phyloP scores from a whole-genome alignment of 495 filamentous ascomycete genomes.

The Monascus purpureus region DNA sequence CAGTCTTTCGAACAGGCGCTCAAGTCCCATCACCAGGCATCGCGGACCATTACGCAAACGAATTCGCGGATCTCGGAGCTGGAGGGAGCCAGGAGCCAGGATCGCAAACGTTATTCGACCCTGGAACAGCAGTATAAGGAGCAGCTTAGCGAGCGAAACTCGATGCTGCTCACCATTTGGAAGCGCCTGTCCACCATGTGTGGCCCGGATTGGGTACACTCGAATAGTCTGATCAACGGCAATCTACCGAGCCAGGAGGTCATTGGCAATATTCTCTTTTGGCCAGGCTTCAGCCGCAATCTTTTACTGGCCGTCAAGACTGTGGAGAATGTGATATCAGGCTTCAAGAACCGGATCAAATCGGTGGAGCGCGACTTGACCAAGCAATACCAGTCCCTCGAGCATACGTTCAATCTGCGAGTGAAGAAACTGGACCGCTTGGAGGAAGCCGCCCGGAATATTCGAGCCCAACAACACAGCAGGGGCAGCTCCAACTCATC shows the following conservation, averaged over 20 bases:
- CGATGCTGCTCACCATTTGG: conserved; percentile 74
- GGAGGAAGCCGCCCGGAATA: conserved; percentile 52
- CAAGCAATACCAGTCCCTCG: conserved; percentile 79
- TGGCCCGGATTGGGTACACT: conserved; percentile 81
- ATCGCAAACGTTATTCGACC: conserved; percentile 55
- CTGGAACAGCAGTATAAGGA: conserved; percentile 73
- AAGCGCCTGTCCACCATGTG: conserved; percentile 74
- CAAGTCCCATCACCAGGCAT: conserved; percentile 71
- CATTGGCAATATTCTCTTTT: conserved; percentile 54
- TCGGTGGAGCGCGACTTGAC: conserved; percentile 75
- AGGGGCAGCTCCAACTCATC: conserved; percentile 32
- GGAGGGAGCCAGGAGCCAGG: conserved; percentile 55
- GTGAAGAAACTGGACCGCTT: conserved; percentile 79
- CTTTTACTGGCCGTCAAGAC: conserved; percentile 75
- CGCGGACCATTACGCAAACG: conserved; percentile 66
- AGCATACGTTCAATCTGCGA: conserved; percentile 63
- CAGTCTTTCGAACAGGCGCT: conserved; percentile 76
- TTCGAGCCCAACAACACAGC: conserved; percentile 22
- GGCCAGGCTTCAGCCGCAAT: conserved; percentile 80
- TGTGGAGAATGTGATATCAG: conserved; percentile 66
- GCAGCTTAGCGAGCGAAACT: conserved; percentile 79
- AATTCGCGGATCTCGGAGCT: conserved; percentile 75
- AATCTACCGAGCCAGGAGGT: conserved; percentile 71
- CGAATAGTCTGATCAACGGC: conserved; percentile 78
- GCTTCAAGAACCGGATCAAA: conserved; percentile 68